Conservation (phyloP, 345 rosid species). For the Salix dunnii region DNA sequence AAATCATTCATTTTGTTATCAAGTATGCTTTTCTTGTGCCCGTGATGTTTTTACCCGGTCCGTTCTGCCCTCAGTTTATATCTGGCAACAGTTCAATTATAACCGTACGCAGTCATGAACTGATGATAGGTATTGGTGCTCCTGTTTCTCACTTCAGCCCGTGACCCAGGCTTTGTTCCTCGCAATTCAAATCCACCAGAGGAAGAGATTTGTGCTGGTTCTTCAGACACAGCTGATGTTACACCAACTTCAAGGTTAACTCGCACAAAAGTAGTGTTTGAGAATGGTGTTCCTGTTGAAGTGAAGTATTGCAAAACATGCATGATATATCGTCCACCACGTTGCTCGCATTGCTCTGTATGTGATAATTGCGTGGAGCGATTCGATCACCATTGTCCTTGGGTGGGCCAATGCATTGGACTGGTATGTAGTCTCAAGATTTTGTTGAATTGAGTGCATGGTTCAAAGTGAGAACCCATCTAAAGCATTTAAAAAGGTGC, state of each 20-base stretch:
- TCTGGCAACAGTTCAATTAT: not conserved
- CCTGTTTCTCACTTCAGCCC: slow-evolving; percentile 46
- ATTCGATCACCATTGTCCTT: slow-evolving; percentile 60
- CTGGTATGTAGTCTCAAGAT: slow-evolving; percentile 29
- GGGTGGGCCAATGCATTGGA: slow-evolving; percentile 68
- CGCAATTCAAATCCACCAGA: slow-evolving; percentile 48
- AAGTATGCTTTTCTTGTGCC: not conserved
- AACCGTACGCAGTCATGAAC: slow-evolving; percentile 9
- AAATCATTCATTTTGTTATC: not conserved
- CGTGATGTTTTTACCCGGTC: no score
- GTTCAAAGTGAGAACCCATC: not conserved
- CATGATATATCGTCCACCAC: slow-evolving; percentile 54
- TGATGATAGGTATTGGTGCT: slow-evolving; percentile 40
- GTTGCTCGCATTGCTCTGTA: slow-evolving; percentile 57
- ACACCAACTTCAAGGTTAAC: slow-evolving; percentile 40
- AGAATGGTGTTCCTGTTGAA: slow-evolving; percentile 33
- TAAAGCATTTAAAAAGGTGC: not conserved
- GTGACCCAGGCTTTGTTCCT: slow-evolving; percentile 54
- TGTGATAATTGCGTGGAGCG: slow-evolving; percentile 57
- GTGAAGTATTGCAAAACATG: slow-evolving; percentile 54
- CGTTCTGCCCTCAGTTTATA: not conserved
- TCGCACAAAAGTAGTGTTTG: slow-evolving; percentile 33
- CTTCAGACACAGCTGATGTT: slow-evolving; percentile 29
- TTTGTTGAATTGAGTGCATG: not conserved
- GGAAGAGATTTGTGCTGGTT: slow-evolving; percentile 35